Evolutionary conservation across 2,329 filamentous ascomycete genomes (phyloP).

Genomic region (Chaetomiaceae sp.): DNA sequence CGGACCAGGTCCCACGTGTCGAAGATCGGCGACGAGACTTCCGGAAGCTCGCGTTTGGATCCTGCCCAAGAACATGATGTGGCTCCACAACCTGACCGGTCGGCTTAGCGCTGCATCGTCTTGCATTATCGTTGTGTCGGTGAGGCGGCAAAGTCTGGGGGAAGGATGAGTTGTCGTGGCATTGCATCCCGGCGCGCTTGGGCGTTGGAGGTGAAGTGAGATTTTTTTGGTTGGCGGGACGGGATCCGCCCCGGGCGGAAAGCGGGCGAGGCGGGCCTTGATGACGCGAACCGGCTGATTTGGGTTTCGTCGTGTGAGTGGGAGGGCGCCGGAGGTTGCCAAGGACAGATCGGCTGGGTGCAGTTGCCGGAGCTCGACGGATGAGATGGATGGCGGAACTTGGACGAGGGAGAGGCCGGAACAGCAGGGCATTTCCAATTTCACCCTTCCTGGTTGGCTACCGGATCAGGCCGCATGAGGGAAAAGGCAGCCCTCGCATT

Average conservation of each 20-base stretch:
- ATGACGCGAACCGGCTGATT: conserved; percentile 14
- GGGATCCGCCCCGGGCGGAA: conserved; percentile 3
- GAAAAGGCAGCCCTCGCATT: no score
- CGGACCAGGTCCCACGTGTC: conserved; percentile 5
- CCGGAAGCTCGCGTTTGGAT: conserved; percentile 3
- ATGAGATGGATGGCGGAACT: conserved; percentile 7
- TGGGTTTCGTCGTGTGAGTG: background rate
- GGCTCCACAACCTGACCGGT: conserved; percentile 17
- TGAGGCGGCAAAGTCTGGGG: conserved; percentile 12
- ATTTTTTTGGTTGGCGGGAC: conserved; percentile 5
- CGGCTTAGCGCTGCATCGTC: conserved; percentile 18
- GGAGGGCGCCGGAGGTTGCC: background rate
- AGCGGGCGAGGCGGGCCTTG: conserved; percentile 8
- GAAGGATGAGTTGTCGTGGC: conserved; percentile 20
- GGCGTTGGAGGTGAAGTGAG: background rate
- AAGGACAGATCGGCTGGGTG: conserved; percentile 11
- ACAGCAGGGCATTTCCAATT: conserved; percentile 6
- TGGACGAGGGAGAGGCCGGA: conserved; percentile 15
- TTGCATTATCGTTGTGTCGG: conserved; percentile 22
- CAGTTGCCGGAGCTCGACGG: background rate
- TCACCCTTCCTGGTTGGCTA: conserved; percentile 13
- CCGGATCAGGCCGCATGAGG: conserved; percentile 18
- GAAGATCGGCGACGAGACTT: conserved; percentile 13
- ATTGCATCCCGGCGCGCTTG: conserved; percentile 14
- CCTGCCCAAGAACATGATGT: background rate